These are phyloP conservation scores for Gracilaria caudata DNA, from an alignment of 23 red algal species.

Conservation along the genomic window DNA sequence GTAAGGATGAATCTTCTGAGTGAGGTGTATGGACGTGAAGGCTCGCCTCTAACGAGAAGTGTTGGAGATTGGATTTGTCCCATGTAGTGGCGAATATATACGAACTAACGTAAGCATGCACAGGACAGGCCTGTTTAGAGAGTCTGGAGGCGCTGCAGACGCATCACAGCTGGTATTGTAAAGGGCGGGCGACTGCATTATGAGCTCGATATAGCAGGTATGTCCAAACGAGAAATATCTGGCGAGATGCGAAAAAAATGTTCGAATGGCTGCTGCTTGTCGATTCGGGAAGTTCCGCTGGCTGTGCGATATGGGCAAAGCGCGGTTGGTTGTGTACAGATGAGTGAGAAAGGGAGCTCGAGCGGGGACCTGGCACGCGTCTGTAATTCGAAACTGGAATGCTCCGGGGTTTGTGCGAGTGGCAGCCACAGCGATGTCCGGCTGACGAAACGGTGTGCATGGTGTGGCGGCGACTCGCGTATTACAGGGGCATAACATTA, in stretches of 20 bases:
- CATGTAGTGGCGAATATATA: conserved; percentile 7
- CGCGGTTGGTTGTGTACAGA: neutral
- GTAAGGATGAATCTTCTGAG: neutral
- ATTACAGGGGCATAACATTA: neutral
- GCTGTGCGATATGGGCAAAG: neutral
- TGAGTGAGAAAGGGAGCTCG: neutral
- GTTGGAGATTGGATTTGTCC: neutral
- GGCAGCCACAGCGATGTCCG: neutral
- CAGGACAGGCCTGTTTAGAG: neutral
- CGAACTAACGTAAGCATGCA: conserved; percentile 37
- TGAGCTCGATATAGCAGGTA: neutral
- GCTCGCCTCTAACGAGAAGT: conserved; percentile 17
- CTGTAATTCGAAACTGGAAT: neutral
- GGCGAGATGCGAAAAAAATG: neutral
- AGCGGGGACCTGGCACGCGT: neutral
- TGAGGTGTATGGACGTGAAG: neutral
- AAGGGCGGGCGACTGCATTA: neutral
- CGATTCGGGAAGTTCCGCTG: neutral
- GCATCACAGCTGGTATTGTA: neutral
- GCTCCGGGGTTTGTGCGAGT: neutral
- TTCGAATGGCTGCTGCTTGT: neutral
- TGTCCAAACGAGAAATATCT: conserved; percentile 10
- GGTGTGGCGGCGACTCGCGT: neutral
- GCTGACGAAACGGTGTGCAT: neutral
- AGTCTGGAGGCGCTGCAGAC: neutral